Evolutionary conservation across 352 stramenopile genomes (phyloP).

Genomic region (Peronospora belbahrii): DNA sequence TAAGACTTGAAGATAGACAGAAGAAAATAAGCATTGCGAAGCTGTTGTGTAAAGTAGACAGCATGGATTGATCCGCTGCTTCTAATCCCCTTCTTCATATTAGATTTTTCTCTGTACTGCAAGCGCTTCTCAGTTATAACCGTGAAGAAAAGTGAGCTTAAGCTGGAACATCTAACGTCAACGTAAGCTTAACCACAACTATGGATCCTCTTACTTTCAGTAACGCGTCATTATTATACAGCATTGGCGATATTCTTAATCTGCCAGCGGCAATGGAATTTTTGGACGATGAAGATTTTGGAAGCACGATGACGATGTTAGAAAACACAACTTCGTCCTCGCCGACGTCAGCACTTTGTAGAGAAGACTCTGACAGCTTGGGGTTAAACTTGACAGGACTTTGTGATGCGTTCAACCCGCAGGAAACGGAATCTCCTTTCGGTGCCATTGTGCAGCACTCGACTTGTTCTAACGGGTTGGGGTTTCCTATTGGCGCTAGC

Average conservation of each 20-base stretch:
- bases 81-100: conserved; percentile 14
- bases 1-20: conserved; percentile 5
- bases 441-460: conserved; percentile 4
- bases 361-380: conserved; percentile 33
- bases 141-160: background rate
- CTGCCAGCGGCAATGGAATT: conserved; percentile 38
- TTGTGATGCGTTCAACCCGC: conserved; percentile 34
- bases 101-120: conserved; percentile 23
- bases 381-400: conserved; percentile 40
- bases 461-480: background rate
- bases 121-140: conserved; percentile 5
- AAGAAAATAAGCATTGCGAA: background rate
- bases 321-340: conserved; percentile 22
- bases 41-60: background rate
- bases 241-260: conserved; percentile 39
- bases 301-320: conserved; percentile 63
- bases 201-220: conserved; percentile 20
- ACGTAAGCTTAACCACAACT: background rate
- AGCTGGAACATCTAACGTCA: background rate
- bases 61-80: conserved; percentile 1
- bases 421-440: conserved; percentile 21
- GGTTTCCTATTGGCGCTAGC: background rate
- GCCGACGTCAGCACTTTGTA: conserved; percentile 14
- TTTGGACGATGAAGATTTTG: conserved; percentile 54
- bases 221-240: conserved; percentile 22